Evolutionary conservation across 257 asterid species (phyloP).

Genomic region (Cynanchum wilfordii): DNA sequence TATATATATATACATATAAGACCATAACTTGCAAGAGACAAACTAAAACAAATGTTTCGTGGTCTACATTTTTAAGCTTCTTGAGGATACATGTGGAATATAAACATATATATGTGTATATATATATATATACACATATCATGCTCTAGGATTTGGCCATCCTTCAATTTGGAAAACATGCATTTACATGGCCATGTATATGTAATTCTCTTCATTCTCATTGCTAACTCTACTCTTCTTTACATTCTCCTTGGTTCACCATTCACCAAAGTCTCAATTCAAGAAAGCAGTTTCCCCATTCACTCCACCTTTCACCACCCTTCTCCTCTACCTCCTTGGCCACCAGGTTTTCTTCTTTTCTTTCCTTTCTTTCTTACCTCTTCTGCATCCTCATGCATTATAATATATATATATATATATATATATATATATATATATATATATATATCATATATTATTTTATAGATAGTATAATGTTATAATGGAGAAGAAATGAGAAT

Average conservation of each 20-base stretch:
- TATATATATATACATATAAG: neutral
- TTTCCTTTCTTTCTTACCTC: no score
- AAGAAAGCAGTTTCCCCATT: neutral
- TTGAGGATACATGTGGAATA: neutral
- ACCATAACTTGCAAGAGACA: neutral
- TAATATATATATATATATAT: no score
- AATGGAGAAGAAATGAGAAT: no score
- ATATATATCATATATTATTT: no score
- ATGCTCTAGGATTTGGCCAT: neutral
- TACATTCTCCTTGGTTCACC: neutral
- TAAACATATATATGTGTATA: neutral
- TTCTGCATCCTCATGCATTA: no score
- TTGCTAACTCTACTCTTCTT: neutral
- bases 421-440: no score
- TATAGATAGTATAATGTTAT: no score
- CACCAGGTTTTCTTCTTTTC: neutral
- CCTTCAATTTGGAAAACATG: neutral
- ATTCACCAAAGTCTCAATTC: slow-evolving; percentile 5
- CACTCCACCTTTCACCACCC: slow-evolving; percentile 6
- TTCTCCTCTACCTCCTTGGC: neutral
- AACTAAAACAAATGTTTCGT: neutral
- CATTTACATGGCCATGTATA: neutral
- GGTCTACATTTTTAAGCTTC: neutral
- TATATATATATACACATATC: neutral
- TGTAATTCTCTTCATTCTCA: neutral